Conservation (phyloP, 2,329 filamentous ascomycete species). For the Fusarium pseudocircinatum region DNA sequence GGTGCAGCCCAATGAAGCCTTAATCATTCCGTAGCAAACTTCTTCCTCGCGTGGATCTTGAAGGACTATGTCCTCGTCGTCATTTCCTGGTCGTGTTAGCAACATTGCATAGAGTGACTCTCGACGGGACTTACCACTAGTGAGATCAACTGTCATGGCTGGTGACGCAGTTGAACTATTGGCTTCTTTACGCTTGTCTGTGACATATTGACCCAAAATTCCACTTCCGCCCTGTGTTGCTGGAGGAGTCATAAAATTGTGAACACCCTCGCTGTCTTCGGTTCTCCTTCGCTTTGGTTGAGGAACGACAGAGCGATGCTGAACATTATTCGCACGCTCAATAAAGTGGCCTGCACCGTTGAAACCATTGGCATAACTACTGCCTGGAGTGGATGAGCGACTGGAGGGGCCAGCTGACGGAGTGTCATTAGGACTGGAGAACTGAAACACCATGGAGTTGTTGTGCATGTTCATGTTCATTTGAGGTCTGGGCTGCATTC, state of each 20-base stretch:
- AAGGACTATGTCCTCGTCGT: slow-evolving; percentile 67
- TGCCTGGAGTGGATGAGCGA: slow-evolving; percentile 47
- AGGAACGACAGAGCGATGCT: slow-evolving; percentile 67
- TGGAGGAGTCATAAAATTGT: slow-evolving; percentile 47
- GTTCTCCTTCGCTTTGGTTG: slow-evolving; percentile 75
- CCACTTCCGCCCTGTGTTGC: slow-evolving; percentile 57
- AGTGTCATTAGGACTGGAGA: slow-evolving; percentile 50
- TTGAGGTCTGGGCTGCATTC: slow-evolving; percentile 38
- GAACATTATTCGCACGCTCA: slow-evolving; percentile 79
- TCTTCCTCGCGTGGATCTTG: slow-evolving; percentile 72
- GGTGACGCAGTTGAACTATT: slow-evolving; percentile 40
- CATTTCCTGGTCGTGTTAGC: slow-evolving; percentile 48
- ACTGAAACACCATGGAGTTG: slow-evolving; percentile 54
- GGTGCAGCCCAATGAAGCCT: slow-evolving; percentile 73
- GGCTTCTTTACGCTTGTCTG: slow-evolving; percentile 63
- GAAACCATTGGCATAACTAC: slow-evolving; percentile 34
- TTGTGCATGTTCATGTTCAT: slow-evolving; percentile 47
- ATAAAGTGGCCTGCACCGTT: slow-evolving; percentile 70
- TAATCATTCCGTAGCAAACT: slow-evolving; percentile 83
- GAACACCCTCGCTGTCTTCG: slow-evolving; percentile 56
- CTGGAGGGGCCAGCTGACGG: slow-evolving; percentile 48
- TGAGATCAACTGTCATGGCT: slow-evolving; percentile 66
- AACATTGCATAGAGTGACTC: slow-evolving; percentile 3
- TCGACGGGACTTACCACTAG: slow-evolving; percentile 53
- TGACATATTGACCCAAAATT: slow-evolving; percentile 73